These are phyloP conservation scores for Medicago ruthenica DNA, from an alignment of 306 rosid species.

Conservation along the genomic window DNA sequence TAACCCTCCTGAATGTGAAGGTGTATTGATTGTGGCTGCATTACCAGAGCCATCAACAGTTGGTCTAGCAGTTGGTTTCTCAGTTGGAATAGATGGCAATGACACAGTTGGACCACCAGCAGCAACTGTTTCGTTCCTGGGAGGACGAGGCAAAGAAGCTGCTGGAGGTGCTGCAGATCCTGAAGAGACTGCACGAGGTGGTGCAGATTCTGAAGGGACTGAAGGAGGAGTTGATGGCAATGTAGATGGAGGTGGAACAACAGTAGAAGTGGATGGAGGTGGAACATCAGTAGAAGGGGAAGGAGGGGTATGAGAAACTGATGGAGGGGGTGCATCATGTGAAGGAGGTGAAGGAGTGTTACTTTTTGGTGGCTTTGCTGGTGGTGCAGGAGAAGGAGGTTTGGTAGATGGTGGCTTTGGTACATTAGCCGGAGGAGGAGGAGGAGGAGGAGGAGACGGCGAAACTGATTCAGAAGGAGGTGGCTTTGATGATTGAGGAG, in stretches of 20 bases:
- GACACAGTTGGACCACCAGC: slow-evolving; percentile 39
- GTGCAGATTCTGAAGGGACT: slow-evolving; percentile 60
- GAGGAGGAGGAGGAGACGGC: slow-evolving; percentile 70
- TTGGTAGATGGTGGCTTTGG: slow-evolving; percentile 49
- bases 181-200: slow-evolving; percentile 74
- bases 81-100: slow-evolving; percentile 53
- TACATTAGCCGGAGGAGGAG: slow-evolving; percentile 66
- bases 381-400: slow-evolving; percentile 54
- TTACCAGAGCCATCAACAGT: slow-evolving; percentile 47
- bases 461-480: slow-evolving; percentile 56
- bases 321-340: slow-evolving; percentile 58
- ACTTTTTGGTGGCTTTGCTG: slow-evolving; percentile 52
- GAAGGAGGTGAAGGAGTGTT: slow-evolving; percentile 57
- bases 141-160: slow-evolving; percentile 51
- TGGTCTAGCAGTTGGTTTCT: slow-evolving; percentile 65
- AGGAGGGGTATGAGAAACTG: slow-evolving; percentile 60
- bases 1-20: slow-evolving; percentile 58
- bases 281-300: slow-evolving; percentile 46
- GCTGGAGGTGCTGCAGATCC: slow-evolving; percentile 65
- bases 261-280: slow-evolving; percentile 43
- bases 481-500: slow-evolving; percentile 57
- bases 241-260: slow-evolving; percentile 47
- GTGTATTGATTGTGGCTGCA: slow-evolving; percentile 3
- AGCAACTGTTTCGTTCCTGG: slow-evolving; percentile 46
- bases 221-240: slow-evolving; percentile 66